Conservation (phyloP, 306 rosid species). For the Rosa rugosa region DNA sequence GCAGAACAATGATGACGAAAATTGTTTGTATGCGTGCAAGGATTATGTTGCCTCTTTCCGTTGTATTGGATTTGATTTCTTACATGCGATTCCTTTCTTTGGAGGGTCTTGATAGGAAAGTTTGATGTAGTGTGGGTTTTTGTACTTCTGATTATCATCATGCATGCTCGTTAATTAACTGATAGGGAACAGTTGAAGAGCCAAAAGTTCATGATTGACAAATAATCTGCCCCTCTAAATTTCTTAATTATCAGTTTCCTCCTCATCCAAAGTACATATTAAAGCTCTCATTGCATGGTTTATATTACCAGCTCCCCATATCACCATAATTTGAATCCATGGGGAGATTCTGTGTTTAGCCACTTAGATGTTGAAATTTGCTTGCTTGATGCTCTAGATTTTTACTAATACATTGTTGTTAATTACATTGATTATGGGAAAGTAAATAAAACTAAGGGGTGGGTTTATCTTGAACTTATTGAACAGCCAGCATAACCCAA, state of each 20-base stretch:
- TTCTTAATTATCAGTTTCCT: neutral
- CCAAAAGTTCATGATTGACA: neutral
- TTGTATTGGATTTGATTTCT: slow-evolving; percentile 15
- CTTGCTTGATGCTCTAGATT: neutral
- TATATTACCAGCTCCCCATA: neutral
- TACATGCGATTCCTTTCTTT: slow-evolving; percentile 21
- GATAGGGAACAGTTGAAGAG: slow-evolving; percentile 1
- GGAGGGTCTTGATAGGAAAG: neutral
- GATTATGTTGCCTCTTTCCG: slow-evolving; percentile 5
- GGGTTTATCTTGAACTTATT: neutral
- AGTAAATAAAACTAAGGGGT: too few species aligned
- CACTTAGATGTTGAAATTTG: neutral
- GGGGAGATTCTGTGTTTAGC: neutral
- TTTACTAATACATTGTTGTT: too few species aligned
- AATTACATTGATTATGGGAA: too few species aligned
- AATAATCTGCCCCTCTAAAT: neutral
- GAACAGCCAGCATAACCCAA: neutral
- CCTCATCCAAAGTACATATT: neutral
- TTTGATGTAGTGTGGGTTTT: neutral
- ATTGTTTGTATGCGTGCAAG: slow-evolving; percentile 13
- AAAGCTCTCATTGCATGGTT: neutral
- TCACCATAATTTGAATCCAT: neutral
- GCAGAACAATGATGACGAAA: slow-evolving; percentile 74
- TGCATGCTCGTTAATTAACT: neutral
- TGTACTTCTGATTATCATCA: slow-evolving; percentile 1